Evolutionary conservation across 768 basidiomycete genomes (phyloP).

Genomic region (Trametes punicea): DNA sequence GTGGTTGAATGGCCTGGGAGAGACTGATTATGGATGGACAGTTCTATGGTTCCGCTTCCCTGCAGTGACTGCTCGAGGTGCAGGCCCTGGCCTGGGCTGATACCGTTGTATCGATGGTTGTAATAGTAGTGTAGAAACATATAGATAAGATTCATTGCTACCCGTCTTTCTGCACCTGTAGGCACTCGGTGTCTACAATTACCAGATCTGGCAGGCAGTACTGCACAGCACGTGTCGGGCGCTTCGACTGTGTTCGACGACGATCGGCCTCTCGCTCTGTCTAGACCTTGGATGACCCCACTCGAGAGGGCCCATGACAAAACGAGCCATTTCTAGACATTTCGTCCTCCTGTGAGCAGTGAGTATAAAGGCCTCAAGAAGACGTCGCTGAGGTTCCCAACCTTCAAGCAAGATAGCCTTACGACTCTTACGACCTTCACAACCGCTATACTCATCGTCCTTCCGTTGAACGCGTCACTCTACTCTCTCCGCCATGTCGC

Average conservation of each 20-base stretch:
- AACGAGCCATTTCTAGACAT: neutral
- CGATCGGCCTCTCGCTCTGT: neutral
- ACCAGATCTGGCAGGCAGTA: neutral
- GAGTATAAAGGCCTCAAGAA: neutral
- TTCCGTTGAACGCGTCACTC: neutral
- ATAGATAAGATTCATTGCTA: neutral
- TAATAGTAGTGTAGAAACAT: constrained; percentile 7
- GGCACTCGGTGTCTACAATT: neutral
- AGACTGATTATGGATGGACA: constrained; percentile 13
- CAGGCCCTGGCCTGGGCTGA: neutral
- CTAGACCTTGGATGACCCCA: constrained; percentile 11
- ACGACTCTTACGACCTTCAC: neutral
- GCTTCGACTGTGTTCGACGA: constrained; percentile 5
- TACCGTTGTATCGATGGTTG: constrained; percentile 7
- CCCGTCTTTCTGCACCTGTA: neutral
- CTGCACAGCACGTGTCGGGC: constrained; percentile 8
- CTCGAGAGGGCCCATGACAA: neutral
- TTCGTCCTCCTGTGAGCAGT: neutral
- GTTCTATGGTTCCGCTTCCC: neutral
- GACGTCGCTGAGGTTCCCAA: neutral
- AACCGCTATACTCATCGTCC: neutral
- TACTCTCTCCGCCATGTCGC: constrained; percentile 22
- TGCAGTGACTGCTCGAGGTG: neutral
- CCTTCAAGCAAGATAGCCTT: neutral
- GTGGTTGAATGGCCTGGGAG: constrained; percentile 80